Percentiles rank a stretch among this genome's conserved stretches.
phyloP scores from a whole-genome alignment of 345 rosid species.

The Lepidium africanum region DNA sequence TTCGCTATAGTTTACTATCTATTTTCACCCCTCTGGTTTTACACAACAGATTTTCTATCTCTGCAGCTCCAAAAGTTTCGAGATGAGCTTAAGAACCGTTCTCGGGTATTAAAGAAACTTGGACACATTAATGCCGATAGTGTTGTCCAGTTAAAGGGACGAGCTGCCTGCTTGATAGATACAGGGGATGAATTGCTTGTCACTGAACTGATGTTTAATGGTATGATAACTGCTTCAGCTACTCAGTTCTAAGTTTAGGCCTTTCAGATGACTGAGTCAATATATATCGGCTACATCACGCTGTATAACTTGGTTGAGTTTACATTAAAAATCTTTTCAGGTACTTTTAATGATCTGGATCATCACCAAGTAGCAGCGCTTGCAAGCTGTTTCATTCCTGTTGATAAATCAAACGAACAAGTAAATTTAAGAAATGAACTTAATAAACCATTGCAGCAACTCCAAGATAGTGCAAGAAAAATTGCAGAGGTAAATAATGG shows the following conservation, averaged over 20 bases:
- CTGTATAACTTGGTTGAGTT: background rate
- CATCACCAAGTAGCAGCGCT: conserved; percentile 97
- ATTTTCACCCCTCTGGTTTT: conserved; percentile 2
- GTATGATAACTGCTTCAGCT: conserved; percentile 29
- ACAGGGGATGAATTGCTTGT: conserved; percentile 99
- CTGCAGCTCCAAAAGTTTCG: conserved; percentile 89
- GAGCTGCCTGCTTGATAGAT: conserved; percentile 99
- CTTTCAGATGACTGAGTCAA: background rate
- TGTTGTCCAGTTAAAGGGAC: conserved; percentile 85
- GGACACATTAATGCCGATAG: conserved; percentile 88
- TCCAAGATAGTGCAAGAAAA: conserved; percentile 91
- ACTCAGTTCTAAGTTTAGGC: background rate
- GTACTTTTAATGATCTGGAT: conserved; percentile 93
- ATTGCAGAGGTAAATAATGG: conserved; percentile 70
- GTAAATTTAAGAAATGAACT: conserved; percentile 80
- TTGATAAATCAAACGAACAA: conserved; percentile 89
- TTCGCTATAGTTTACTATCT: background rate
- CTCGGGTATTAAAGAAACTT: conserved; percentile 87
- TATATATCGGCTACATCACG: background rate
- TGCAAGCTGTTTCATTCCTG: conserved; percentile 98
- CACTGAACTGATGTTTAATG: conserved; percentile 96
- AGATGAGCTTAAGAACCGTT: conserved; percentile 89
- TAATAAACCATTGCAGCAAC: conserved; percentile 88
- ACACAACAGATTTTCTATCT: conserved; percentile 1
- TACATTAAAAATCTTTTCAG: conserved; percentile 34